phyloP scores from a whole-genome alignment of 2,329 filamentous ascomycete species.

The Aspergillus brunneoviolaceus region DNA sequence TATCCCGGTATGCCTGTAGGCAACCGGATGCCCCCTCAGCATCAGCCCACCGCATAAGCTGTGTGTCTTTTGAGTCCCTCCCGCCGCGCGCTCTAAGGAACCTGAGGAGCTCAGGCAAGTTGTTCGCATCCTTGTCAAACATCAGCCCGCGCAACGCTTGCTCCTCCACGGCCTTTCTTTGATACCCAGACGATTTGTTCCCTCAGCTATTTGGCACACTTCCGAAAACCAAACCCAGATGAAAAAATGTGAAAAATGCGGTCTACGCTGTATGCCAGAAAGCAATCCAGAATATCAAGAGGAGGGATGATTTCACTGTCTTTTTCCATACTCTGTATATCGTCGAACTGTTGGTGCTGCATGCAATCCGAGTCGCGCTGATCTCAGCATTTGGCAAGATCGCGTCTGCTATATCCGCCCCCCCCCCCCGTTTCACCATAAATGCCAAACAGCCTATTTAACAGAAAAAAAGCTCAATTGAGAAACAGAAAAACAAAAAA shows the following conservation, averaged over 20 bases:
- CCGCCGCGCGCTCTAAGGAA: slow-evolving; percentile 19
- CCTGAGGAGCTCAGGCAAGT: slow-evolving; percentile 25
- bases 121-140: slow-evolving; percentile 27
- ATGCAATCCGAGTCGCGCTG: slow-evolving; percentile 14
- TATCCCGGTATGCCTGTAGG: slow-evolving; percentile 75
- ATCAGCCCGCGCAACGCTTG: slow-evolving; percentile 22
- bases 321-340: slow-evolving; percentile 24
- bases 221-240: background rate
- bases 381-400: slow-evolving; percentile 16
- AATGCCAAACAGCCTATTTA: slow-evolving; percentile 15
- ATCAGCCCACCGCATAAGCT: slow-evolving; percentile 71
- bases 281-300: slow-evolving; percentile 10
- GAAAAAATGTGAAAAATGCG: slow-evolving; percentile 3
- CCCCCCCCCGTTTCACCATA: slow-evolving; percentile 6
- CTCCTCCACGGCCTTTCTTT: slow-evolving; percentile 34
- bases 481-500: slow-evolving; percentile 10
- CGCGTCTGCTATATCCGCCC: slow-evolving; percentile 17
- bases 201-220: slow-evolving; percentile 25
- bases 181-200: slow-evolving; percentile 38
- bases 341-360: slow-evolving; percentile 14
- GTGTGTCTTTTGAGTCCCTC: slow-evolving; percentile 13
- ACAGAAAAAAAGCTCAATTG: slow-evolving; percentile 14
- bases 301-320: slow-evolving; percentile 6
- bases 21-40: slow-evolving; percentile 76
- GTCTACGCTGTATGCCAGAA: slow-evolving; percentile 20